These are phyloP conservation scores for Pythium angustatum DNA, from an alignment of 352 stramenopile genomes.

Conservation along the genomic window DNA sequence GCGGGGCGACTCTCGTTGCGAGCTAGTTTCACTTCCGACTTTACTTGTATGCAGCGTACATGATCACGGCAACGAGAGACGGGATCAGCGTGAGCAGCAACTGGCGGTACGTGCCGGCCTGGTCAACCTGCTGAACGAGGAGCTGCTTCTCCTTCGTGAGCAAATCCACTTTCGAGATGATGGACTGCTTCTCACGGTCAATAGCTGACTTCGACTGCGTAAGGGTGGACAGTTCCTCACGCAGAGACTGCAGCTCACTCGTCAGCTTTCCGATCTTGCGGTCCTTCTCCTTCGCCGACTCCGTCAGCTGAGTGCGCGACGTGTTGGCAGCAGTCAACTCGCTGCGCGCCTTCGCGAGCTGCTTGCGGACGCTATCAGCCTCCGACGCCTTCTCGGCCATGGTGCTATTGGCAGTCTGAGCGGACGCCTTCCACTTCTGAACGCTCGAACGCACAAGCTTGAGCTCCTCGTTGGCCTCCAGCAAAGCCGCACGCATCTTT, in stretches of 20 bases:
- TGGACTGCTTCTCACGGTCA: slow-evolving; percentile 28
- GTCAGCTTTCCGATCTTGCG: slow-evolving; percentile 69
- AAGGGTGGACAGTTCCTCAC: slow-evolving; percentile 38
- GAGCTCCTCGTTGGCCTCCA: slow-evolving; percentile 75
- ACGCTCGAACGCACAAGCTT: slow-evolving; percentile 66
- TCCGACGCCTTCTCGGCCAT: slow-evolving; percentile 71
- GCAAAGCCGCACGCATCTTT: slow-evolving; percentile 64
- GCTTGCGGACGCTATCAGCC: slow-evolving; percentile 64
- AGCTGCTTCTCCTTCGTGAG: slow-evolving; percentile 44
- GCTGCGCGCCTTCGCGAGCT: slow-evolving; percentile 49
- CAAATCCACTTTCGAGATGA: slow-evolving; percentile 37
- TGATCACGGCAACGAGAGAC: slow-evolving; percentile 46
- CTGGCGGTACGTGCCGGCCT: slow-evolving; percentile 64
- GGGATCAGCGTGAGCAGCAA: slow-evolving; percentile 55
- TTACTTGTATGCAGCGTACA: slow-evolving; percentile 61
- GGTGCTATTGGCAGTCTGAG: slow-evolving; percentile 56
- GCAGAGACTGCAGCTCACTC: slow-evolving; percentile 51
- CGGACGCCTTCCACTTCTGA: slow-evolving; percentile 75
- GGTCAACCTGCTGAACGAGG: slow-evolving; percentile 42
- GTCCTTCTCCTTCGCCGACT: slow-evolving; percentile 66
- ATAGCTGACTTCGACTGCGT: slow-evolving; percentile 26
- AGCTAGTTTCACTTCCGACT: not conserved
- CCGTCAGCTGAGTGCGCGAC: slow-evolving; percentile 48
- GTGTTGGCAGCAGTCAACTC: slow-evolving; percentile 49
- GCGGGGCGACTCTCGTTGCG: not conserved